Base-by-base conservation (phyloP, 371 early-diverging fungal species). In the Mucor irregularis region DNA sequence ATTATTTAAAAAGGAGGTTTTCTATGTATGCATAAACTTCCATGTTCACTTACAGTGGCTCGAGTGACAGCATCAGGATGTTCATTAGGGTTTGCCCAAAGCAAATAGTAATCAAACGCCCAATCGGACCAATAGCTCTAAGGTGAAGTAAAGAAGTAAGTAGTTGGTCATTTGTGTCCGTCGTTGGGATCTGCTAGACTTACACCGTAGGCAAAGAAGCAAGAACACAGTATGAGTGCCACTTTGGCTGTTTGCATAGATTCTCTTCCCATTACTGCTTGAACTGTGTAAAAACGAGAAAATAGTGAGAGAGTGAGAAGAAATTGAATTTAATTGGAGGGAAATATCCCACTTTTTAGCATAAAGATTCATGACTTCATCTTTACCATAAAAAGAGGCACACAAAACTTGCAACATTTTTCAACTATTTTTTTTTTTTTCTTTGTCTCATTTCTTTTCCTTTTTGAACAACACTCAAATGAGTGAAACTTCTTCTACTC, bases 131-230 rank as follows among this genome's bases (percentile, higher is more conserved):
- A 76, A 44, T 67, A 73, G 10, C 68, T 67, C 77, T 76, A 63
- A 19, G 54, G 33, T 34, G 25, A 29, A 42, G 16, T n/a, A n/a
- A n/a, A n/a, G n/a, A 47, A 53, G 14, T 29, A 7, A 52, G 22
- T 42, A 14, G 38, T 21, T 29, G n/a, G 3, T 14, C 17, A 13
- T 42, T 19, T 24, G 14, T 24, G 9, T 21, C 9, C 7, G 5
- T 22, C 11, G 1, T 21, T 22, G 14, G 4, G 10, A 22, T 7
- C 11, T 39, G 13, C 2, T 24, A 11, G 13, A 14, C 45, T 50
- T 71, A 76, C 77, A 37, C 77, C 77, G 46, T 71, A 76, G 24
- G 69, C 58, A 66, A 76, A 76, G 61, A 76, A 76, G 47, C 77
- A 76, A 16, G 77, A 73, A 25, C 74, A 73, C 2, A 76, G 49